A percentile compares a stretch with the other conserved stretches of the same genome.
phyloP scores from a whole-genome alignment of 192 early-diverging fungal species.

The Coemansia sp. region DNA sequence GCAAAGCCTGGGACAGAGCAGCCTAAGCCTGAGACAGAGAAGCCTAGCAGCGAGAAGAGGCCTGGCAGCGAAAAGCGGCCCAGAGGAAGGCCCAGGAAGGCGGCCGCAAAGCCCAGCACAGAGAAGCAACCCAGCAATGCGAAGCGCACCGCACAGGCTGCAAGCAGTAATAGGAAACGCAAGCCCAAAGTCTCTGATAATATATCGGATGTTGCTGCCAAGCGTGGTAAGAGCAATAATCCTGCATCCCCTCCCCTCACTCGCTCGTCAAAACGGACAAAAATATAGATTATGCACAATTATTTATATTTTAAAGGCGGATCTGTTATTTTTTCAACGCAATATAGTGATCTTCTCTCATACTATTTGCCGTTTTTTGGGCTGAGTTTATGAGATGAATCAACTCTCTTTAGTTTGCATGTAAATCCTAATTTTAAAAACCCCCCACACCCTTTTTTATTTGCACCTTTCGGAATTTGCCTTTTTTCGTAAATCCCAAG shows the following conservation, averaged over 20 bases:
- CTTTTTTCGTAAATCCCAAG: not conserved
- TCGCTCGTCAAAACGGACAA: slow-evolving; percentile 20
- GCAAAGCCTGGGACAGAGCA: not conserved
- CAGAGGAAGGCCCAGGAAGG: no score
- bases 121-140: no score
- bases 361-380: no score
- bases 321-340: not conserved
- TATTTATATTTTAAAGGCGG: not conserved
- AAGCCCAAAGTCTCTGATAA: not conserved
- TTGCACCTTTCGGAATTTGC: slow-evolving; percentile 4
- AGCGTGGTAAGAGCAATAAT: not conserved
- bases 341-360: no score
- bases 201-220: not conserved
- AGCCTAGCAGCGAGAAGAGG: no score
- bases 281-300: not conserved
- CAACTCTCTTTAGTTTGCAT: no score
- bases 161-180: slow-evolving; percentile 4
- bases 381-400: no score
- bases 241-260: slow-evolving; percentile 17
- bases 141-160: not conserved
- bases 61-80: no score
- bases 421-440: no score
- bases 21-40: not conserved
- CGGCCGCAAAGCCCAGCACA: no score
- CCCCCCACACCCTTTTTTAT: not conserved